Conservation (phyloP, 768 basidiomycete species). For the Tephrocybe sp. region DNA sequence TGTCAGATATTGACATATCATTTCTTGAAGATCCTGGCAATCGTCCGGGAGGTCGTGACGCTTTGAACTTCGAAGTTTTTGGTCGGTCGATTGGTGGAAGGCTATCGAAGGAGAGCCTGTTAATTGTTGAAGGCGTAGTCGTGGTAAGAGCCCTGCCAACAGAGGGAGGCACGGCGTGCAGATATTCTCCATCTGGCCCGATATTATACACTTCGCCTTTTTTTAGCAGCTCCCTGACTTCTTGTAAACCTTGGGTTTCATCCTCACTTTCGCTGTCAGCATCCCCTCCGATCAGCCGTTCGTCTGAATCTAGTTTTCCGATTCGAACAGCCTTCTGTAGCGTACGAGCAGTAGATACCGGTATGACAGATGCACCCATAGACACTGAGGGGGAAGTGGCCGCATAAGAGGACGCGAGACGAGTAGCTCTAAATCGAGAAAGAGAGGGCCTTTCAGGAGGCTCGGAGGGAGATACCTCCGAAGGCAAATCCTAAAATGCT, state of each 20-base stretch:
- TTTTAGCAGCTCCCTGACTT: slow-evolving; percentile 50
- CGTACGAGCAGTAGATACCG: slow-evolving; percentile 45
- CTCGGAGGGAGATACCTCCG: slow-evolving; percentile 40
- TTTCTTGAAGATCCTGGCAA: slow-evolving; percentile 8
- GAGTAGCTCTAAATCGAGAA: slow-evolving; percentile 67
- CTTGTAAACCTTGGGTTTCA: slow-evolving; percentile 48
- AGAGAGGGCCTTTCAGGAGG: slow-evolving; percentile 49
- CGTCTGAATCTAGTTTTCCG: slow-evolving; percentile 53
- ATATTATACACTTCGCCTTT: slow-evolving; percentile 54
- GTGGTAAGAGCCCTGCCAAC: neutral
- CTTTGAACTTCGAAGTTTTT: slow-evolving; percentile 52
- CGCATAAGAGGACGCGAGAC: slow-evolving; percentile 49
- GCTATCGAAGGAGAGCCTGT: slow-evolving; percentile 9
- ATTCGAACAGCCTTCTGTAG: slow-evolving; percentile 52
- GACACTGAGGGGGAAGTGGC: slow-evolving; percentile 37
- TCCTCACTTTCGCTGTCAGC: slow-evolving; percentile 59
- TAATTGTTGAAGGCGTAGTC: slow-evolving; percentile 3
- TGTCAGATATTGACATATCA: slow-evolving; percentile 26
- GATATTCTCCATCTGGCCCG: slow-evolving; percentile 43
- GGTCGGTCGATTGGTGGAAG: slow-evolving; percentile 33
- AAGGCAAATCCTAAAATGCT: slow-evolving; percentile 37
- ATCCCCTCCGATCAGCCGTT: slow-evolving; percentile 50
- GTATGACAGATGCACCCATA: slow-evolving; percentile 41
- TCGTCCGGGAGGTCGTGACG: slow-evolving; percentile 34
- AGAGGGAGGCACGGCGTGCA: slow-evolving; percentile 22